Conservation (phyloP, 352 stramenopile species). For the Phytophthora vignae region DNA sequence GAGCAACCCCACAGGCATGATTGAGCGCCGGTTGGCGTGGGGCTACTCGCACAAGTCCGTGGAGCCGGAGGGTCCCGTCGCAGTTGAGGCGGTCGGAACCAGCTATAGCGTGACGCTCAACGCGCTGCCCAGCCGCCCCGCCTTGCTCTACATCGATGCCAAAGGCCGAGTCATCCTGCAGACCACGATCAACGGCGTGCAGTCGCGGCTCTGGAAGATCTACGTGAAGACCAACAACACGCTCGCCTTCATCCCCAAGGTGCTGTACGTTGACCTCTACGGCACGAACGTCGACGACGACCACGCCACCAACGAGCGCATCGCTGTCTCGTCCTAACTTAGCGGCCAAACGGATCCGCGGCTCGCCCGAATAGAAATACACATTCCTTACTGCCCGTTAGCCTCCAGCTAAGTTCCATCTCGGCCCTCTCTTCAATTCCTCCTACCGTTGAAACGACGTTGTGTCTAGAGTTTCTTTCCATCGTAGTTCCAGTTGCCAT, state of each 20-base stretch:
- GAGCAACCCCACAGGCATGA: conserved; percentile 69
- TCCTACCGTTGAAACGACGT: conserved; percentile 2
- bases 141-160: conserved; percentile 66
- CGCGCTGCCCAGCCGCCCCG: conserved; percentile 60
- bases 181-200: conserved; percentile 51
- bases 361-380: conserved; percentile 40
- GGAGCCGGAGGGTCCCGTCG: conserved; percentile 19
- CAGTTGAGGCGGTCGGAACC: conserved; percentile 38
- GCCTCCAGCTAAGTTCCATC: conserved; percentile 10
- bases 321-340: conserved; percentile 49
- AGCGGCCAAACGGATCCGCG: conserved; percentile 1
- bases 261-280: conserved; percentile 82
- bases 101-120: conserved; percentile 75
- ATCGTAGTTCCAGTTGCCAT: conserved; percentile 62
- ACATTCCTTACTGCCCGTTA: conserved; percentile 36
- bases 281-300: conserved; percentile 58
- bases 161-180: conserved; percentile 65
- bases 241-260: conserved; percentile 73
- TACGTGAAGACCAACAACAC: conserved; percentile 71
- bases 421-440: background rate
- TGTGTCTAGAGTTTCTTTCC: conserved; percentile 60
- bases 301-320: conserved; percentile 71
- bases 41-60: conserved; percentile 67
- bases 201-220: conserved; percentile 76
- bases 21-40: conserved; percentile 77